Evolutionary conservation across 2,329 filamentous ascomycete genomes (phyloP).

Genomic region (Chaetomium strumarium): DNA sequence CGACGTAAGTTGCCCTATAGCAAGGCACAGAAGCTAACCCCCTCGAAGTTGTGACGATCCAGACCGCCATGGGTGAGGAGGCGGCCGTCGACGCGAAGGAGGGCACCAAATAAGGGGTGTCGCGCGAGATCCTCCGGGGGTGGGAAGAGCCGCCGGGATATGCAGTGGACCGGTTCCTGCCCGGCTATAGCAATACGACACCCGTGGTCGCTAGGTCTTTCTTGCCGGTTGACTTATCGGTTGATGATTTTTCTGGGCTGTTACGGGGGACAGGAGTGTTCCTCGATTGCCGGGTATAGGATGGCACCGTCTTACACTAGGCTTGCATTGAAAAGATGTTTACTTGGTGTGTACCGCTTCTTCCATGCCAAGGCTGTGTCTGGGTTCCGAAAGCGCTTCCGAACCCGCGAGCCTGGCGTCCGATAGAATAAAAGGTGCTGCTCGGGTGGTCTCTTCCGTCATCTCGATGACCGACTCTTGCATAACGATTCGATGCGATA

Average conservation of each 20-base stretch:
- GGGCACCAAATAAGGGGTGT: constrained; percentile 49
- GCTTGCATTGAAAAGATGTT: constrained; percentile 28
- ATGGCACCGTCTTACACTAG: constrained; percentile 27
- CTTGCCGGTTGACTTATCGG: constrained; percentile 18
- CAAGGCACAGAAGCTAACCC: constrained; percentile 20
- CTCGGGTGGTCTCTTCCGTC: not conserved
- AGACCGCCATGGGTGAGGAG: constrained; percentile 96
- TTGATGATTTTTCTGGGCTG: constrained; percentile 22
- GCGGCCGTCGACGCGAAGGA: constrained; percentile 90
- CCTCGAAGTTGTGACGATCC: constrained; percentile 73
- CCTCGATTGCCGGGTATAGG: constrained; percentile 28
- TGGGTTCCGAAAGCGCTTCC: constrained; percentile 28
- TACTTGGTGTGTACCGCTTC: constrained; percentile 27
- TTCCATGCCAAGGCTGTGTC: constrained; percentile 4
- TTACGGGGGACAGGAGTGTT: constrained; percentile 11
- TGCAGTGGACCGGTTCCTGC: constrained; percentile 7
- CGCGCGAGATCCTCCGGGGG: not conserved
- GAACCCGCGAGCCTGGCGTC: constrained; percentile 32
- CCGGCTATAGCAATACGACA: constrained; percentile 11
- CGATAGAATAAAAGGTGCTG: constrained; percentile 32
- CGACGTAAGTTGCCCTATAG: not conserved
- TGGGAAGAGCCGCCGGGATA: constrained; percentile 2
- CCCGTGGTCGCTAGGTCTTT: constrained; percentile 12
- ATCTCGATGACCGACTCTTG: not conserved
- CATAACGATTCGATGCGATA: not conserved